These are phyloP conservation scores for Trichoderma simmonsii DNA, from an alignment of 2,329 filamentous ascomycete genomes.

Conservation along the genomic window DNA sequence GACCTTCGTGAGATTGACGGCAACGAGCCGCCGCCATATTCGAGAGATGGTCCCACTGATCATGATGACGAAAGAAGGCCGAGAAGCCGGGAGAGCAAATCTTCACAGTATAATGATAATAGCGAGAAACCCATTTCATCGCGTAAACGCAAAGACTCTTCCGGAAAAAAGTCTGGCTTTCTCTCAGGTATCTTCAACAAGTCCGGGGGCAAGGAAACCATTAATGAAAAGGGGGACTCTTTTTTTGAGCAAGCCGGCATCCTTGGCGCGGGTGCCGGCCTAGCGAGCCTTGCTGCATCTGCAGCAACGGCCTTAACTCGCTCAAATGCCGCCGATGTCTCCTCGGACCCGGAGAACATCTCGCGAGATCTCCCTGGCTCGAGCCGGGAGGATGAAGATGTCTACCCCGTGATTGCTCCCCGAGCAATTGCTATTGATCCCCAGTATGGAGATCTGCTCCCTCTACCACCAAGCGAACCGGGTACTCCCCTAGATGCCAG, in stretches of 20 bases:
- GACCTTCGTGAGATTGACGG: conserved; percentile 34
- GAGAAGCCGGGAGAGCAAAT: conserved; percentile 32
- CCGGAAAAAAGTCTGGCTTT: conserved; percentile 41
- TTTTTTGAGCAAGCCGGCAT: conserved; percentile 72
- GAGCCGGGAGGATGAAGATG: conserved; percentile 34
- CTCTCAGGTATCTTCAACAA: conserved; percentile 52
- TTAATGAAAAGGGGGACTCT: conserved; percentile 49
- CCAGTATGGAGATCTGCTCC: conserved; percentile 62
- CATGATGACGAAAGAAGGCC: conserved; percentile 34
- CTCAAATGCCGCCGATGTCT: conserved; percentile 46
- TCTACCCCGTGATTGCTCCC: conserved; percentile 57
- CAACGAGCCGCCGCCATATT: conserved; percentile 34
- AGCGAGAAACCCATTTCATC: conserved; percentile 44
- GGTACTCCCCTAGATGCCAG: conserved; percentile 42
- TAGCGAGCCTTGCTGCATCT: conserved; percentile 49
- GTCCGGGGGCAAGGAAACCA: conserved; percentile 30
- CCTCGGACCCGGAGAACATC: conserved; percentile 38
- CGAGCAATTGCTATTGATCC: conserved; percentile 63
- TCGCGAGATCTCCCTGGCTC: conserved; percentile 25
- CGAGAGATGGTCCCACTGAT: conserved; percentile 36
- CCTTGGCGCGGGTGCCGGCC: conserved; percentile 67
- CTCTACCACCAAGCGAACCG: conserved; percentile 59
- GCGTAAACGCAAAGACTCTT: conserved; percentile 36
- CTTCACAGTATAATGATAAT: conserved; percentile 38
- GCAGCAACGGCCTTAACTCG: conserved; percentile 39